phyloP scores from a whole-genome alignment of 2,329 filamentous ascomycete species.

The Aspergillus hortae region DNA sequence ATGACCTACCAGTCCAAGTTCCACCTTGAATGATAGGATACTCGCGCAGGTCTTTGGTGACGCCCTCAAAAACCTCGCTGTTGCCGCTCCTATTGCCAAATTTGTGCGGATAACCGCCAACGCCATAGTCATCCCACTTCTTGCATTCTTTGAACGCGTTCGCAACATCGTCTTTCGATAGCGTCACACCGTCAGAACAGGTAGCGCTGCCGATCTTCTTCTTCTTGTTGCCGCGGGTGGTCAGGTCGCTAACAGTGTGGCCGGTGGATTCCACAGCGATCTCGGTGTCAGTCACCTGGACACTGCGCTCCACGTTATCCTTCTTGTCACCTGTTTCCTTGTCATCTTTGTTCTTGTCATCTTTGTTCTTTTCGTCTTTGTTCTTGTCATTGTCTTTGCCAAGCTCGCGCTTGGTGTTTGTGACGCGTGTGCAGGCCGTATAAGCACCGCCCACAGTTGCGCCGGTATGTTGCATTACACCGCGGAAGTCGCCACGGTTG shows the following conservation, averaged over 20 bases:
- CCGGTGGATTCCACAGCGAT: neutral
- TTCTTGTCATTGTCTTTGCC: conserved; percentile 2
- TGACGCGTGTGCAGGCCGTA: conserved; percentile 8
- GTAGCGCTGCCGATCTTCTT: conserved; percentile 10
- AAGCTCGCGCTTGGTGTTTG: conserved; percentile 3
- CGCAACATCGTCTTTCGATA: conserved; percentile 8
- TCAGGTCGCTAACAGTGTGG: conserved; percentile 6
- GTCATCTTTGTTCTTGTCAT: neutral
- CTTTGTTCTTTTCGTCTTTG: neutral
- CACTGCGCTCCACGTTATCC: neutral
- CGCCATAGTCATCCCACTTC: conserved; percentile 3
- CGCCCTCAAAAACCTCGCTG: conserved; percentile 5
- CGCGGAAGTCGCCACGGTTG: conserved; percentile 10
- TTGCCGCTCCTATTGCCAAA: conserved; percentile 1
- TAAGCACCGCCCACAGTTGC: conserved; percentile 9
- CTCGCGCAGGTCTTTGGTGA: conserved; percentile 10
- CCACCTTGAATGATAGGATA: conserved; percentile 7
- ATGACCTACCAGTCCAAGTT: conserved; percentile 11
- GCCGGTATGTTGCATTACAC: conserved; percentile 14
- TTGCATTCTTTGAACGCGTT: conserved; percentile 6
- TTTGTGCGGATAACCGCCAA: neutral
- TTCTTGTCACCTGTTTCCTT: no score
- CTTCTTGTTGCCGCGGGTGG: conserved; percentile 10
- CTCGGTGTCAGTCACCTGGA: neutral
- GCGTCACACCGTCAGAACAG: conserved; percentile 6